Evolutionary conservation across 164 flowering plant species (phyloP), one percentile per base, ranked within the genome.

Genomic region (Vitis labrusca): DNA sequence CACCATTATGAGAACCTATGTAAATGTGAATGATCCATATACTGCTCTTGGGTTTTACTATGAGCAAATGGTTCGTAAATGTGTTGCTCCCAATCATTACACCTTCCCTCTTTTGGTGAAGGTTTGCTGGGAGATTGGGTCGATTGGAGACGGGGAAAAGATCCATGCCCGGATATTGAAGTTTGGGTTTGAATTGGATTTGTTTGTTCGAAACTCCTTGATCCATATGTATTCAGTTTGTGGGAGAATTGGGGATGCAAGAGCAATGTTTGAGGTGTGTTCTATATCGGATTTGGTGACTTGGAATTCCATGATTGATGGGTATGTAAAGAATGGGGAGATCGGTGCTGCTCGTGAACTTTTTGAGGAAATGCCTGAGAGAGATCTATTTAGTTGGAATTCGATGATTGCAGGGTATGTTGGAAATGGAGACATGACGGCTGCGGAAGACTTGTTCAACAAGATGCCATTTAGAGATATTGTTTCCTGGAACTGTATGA

Each of bases 301-400:
- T 44, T 84, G 84, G 85, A 86, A 87, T 69, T 84, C 88, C 9
- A 83, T 89, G 87, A 78, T 89, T 72, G 85, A 84, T 78, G 89
- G 88, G 60, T 85, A 87, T 76, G 83, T 78, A 63, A 89, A 87
- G 82, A 84, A 80, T 78, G 88, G 86, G 59, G 66, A 78, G 29
- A 70, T 87, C 15, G 73, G 67, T 58, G 32, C 60, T 48, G 93
- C 89, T 11, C 80, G 85, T 14, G 63, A 72, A 32, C 30, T 83
- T 29, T 89, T 89, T 19, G 81, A 88, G 71, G 86, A 71, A 27
- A 84, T 85, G 88, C 67, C 73, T 15, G 84, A 80, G 61, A 79
- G 82, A 63, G 90, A 88, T 79, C 17, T 68, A 37, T 78, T 81
- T 59, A 84, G 78, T 74, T 88, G 92, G 89, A 88, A 85, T 72